phyloP scores from a whole-genome alignment of 2,329 filamentous ascomycete genomes.

The Huntiella savannae region DNA sequence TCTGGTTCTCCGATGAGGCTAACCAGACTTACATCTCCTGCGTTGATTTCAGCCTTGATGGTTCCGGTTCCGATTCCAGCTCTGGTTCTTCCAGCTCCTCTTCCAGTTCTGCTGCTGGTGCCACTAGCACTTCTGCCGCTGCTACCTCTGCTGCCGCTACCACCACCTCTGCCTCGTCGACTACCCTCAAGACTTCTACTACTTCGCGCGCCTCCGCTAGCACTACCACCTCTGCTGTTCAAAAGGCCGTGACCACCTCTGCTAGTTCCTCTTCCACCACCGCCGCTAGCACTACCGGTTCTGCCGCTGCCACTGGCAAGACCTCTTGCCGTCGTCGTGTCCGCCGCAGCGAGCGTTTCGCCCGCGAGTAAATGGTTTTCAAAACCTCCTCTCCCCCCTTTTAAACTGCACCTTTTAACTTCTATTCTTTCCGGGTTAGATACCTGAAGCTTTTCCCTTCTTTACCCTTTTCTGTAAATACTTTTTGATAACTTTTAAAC shows the following conservation, averaged over 20 bases:
- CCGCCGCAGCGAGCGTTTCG: constrained; percentile 5
- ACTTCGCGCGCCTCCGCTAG: background rate
- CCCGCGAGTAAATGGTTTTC: constrained; percentile 4
- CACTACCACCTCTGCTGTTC: background rate
- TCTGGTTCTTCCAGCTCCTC: background rate
- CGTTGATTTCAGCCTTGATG: constrained; percentile 17
- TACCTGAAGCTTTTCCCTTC: background rate
- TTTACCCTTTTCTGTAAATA: too few species aligned
- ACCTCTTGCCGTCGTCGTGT: constrained; percentile 8
- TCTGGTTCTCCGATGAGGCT: constrained; percentile 21
- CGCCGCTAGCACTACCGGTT: background rate
- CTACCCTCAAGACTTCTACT: background rate
- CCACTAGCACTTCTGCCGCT: background rate
- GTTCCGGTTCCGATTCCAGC: background rate
- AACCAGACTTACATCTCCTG: constrained; percentile 24
- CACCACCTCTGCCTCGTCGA: background rate
- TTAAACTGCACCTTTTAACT: background rate
- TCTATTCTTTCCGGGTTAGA: background rate
- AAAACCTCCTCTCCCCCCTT: background rate
- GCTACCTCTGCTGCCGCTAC: background rate
- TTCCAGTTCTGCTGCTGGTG: background rate
- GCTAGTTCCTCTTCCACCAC: background rate
- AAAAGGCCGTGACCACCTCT: background rate
- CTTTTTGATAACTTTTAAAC: background rate
- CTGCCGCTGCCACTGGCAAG: background rate